phyloP scores from a whole-genome alignment of 768 basidiomycete genomes.

The Botryobasidium botryosum region DNA sequence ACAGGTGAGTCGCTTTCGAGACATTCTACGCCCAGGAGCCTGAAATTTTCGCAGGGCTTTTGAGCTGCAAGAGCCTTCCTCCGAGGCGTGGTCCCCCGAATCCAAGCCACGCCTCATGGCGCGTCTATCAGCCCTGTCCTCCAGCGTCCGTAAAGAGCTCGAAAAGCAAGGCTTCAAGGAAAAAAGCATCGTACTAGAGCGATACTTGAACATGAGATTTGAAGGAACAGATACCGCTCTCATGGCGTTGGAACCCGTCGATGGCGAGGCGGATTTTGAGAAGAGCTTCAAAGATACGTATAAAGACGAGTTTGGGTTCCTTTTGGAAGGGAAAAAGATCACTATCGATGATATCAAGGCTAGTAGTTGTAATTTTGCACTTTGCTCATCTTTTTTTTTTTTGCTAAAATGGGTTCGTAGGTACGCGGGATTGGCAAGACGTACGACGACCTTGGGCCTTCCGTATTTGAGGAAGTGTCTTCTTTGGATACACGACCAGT shows the following conservation, averaged over 20 bases:
- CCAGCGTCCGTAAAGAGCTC: conserved; percentile 49
- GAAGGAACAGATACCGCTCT: conserved; percentile 86
- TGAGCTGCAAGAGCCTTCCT: conserved; percentile 81
- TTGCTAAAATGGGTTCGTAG: conserved; percentile 20
- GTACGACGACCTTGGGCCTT: conserved; percentile 61
- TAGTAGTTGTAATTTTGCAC: conserved; percentile 2
- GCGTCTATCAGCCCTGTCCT: conserved; percentile 53
- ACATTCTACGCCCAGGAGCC: neutral
- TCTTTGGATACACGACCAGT: conserved; percentile 29
- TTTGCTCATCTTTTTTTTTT: neutral
- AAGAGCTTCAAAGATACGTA: conserved; percentile 65
- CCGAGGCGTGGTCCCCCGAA: conserved; percentile 51
- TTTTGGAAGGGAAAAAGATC: conserved; percentile 66
- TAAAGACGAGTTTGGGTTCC: conserved; percentile 80
- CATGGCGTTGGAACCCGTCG: conserved; percentile 45
- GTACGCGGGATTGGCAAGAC: conserved; percentile 87
- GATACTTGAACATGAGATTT: conserved; percentile 83
- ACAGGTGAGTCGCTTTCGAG: conserved; percentile 29
- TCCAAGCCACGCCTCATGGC: conserved; percentile 37
- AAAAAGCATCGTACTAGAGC: conserved; percentile 53
- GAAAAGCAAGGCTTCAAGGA: conserved; percentile 64
- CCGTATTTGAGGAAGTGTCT: conserved; percentile 60
- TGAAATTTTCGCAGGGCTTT: conserved; percentile 35
- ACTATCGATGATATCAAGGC: conserved; percentile 89
- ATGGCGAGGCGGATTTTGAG: conserved; percentile 53